phyloP scores from a whole-genome alignment of 306 rosid genomes.

The Inga laurina region DNA sequence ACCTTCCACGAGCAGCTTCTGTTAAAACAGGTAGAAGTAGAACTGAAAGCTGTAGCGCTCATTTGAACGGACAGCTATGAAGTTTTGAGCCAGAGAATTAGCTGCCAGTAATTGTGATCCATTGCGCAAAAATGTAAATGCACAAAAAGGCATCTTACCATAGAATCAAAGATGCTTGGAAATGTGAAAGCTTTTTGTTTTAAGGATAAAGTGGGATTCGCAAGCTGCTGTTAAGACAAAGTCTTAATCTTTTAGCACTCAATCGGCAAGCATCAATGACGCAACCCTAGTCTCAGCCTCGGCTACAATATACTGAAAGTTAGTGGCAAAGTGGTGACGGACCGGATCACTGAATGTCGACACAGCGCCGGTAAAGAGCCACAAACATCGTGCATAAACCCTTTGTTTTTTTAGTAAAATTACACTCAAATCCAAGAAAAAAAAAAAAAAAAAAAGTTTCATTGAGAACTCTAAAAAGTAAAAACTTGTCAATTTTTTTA shows the following conservation, averaged over 20 bases:
- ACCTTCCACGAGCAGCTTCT: constrained; percentile 46
- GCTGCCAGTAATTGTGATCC: not conserved
- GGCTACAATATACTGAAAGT: not conserved
- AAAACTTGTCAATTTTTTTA: no score
- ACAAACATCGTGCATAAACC: not conserved
- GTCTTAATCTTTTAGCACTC: not conserved
- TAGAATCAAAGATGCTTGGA: not conserved
- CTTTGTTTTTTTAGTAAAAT: no score
- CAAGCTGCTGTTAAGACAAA: not conserved
- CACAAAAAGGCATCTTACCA: not conserved
- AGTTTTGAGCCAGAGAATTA: constrained; percentile 8
- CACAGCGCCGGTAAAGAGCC: not conserved
- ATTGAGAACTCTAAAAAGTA: no score
- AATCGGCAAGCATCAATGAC: not conserved
- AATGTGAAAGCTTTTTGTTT: not conserved
- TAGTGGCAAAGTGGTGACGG: not conserved
- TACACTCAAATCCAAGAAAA: no score
- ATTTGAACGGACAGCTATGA: constrained; percentile 32
- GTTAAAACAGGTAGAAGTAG: constrained; percentile 41
- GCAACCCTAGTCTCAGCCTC: constrained; percentile 9
- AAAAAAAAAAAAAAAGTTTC: no score
- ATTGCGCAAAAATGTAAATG: not conserved
- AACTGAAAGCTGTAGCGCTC: constrained; percentile 44
- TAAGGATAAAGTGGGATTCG: not conserved
- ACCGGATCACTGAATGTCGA: not conserved